These are phyloP conservation scores for Schwanniomyces vanrijiae DNA, from an alignment of 805 yeast genomes.

Conservation along the genomic window DNA sequence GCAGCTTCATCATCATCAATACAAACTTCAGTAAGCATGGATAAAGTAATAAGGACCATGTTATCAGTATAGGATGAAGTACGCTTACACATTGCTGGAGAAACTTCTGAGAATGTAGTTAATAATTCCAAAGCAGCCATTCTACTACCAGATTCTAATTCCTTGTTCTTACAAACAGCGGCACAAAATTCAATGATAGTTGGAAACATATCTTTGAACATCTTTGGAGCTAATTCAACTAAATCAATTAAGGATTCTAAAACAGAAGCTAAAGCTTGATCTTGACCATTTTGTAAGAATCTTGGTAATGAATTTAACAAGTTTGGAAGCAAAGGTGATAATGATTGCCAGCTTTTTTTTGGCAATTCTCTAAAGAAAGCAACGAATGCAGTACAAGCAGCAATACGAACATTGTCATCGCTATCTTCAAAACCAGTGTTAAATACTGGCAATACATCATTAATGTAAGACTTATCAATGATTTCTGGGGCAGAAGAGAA, in stretches of 20 bases:
- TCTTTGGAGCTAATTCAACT: conserved; percentile 90
- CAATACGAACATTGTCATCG: conserved; percentile 81
- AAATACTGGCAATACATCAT: conserved; percentile 65
- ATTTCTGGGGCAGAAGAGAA: conserved; percentile 81
- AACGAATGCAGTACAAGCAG: conserved; percentile 90
- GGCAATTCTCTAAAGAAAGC: conserved; percentile 84
- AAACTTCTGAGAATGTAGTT: conserved; percentile 87
- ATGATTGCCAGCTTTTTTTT: conserved; percentile 70
- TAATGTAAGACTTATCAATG: conserved; percentile 58
- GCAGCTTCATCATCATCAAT: conserved; percentile 84
- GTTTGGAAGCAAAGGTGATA: conserved; percentile 79
- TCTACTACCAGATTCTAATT: conserved; percentile 76
- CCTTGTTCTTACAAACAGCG: conserved; percentile 78
- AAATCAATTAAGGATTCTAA: conserved; percentile 86
- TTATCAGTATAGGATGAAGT: conserved; percentile 70
- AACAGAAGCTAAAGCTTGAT: conserved; percentile 80
- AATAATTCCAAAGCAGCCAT: conserved; percentile 84
- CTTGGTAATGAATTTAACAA: conserved; percentile 85
- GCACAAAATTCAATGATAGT: conserved; percentile 84
- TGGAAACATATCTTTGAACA: conserved; percentile 88
- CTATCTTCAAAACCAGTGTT: conserved; percentile 78
- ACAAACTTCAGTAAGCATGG: conserved; percentile 91
- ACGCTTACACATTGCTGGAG: conserved; percentile 92
- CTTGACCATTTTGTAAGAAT: conserved; percentile 75
- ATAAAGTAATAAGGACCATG: conserved; percentile 70